Base-by-base conservation (phyloP, 2,329 filamentous ascomycete genomes). In the Stagonosporopsis tanaceti region DNA sequence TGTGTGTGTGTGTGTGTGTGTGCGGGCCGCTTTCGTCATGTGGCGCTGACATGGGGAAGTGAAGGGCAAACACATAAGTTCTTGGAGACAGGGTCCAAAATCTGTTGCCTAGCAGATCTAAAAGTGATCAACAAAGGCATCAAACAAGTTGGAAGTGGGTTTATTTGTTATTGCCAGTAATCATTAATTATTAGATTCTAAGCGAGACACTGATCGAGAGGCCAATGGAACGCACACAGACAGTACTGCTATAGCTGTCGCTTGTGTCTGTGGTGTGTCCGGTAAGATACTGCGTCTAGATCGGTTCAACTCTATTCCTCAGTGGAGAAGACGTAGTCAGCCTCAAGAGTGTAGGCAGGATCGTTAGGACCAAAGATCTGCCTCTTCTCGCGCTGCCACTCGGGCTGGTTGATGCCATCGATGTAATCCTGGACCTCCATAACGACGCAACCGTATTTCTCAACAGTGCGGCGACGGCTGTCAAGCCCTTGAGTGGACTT, bases 361-460 rank as follows among this genome's bases (percentile, higher is more conserved):
- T 77, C 76, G 2, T 70, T 75, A 2, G 80, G 80, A 2, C 79
- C 78, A 59, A 79, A 84, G 59, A 84, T 80, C 60, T 84, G 76
- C 70, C 75, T 79, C 64, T 80, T 78, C 44, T 81, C 77, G 53
- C 93, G 85, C 57, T 87, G 87, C 94, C 94, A 97, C 76, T 92
- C 86, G 0, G 93, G 93, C 67, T 96, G 86, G 79, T 97, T 97
- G 79, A 98, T 95, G 25, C 84, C 93, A 73, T 96, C 93, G 71
- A 97, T 96, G 86, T 88, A 97, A 75, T 95, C 93, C 82, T 97
- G 87, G 12, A 95, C 91, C 80, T 97, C 94, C 76, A 97, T 85
- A 46, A 97, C 94, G 25, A 97, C 72, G 76, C 94, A 97, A 30
- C 92, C 93, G 71, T 93, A 92, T 80, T 93, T 75, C 53, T 86